Evolutionary conservation across 1,139 yeast species (phyloP).

Genomic region (Meyerozyma smithsonii): DNA sequence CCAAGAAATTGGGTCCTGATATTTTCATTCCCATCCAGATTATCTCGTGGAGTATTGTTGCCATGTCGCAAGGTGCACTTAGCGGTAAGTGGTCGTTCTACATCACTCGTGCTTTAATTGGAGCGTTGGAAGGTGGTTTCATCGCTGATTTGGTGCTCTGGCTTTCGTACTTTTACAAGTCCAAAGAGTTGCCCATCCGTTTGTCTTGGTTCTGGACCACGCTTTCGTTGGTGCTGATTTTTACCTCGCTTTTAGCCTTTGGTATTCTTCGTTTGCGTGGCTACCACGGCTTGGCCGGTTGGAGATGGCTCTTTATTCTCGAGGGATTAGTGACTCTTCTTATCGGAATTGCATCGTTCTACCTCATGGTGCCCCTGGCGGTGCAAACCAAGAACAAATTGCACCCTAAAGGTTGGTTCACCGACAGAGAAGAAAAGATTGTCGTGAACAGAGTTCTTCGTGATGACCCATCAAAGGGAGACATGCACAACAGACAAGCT

Average conservation of each 20-base stretch:
- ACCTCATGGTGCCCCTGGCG: constrained; percentile 9
- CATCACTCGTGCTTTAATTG: constrained; percentile 42
- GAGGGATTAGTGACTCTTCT: constrained; percentile 10
- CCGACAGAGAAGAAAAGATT: constrained; percentile 15
- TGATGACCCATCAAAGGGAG: constrained; percentile 16
- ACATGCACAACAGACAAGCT: constrained; percentile 9
- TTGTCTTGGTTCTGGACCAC: constrained; percentile 49
- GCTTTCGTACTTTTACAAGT: constrained; percentile 52
- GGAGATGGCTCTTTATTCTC: constrained; percentile 12
- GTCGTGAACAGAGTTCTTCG: constrained; percentile 17
- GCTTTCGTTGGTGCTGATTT: constrained; percentile 34
- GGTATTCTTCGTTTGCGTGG: constrained; percentile 42
- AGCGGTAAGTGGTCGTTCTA: constrained; percentile 30
- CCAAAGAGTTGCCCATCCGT: constrained; percentile 46
- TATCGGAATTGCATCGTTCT: constrained; percentile 14
- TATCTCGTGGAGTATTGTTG: constrained; percentile 46
- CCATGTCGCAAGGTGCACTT: constrained; percentile 42
- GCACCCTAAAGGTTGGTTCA: constrained; percentile 15
- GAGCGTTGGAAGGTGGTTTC: constrained; percentile 52
- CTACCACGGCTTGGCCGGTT: constrained; percentile 22
- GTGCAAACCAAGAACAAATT: constrained; percentile 1
- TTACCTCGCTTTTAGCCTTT: constrained; percentile 40
- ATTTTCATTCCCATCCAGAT: constrained; percentile 52
- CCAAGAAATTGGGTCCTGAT: constrained; percentile 51
- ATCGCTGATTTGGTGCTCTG: constrained; percentile 52